Conservation (phyloP, 2,329 filamentous ascomycete genomes). For the Ceratocystis ficicola region DNA sequence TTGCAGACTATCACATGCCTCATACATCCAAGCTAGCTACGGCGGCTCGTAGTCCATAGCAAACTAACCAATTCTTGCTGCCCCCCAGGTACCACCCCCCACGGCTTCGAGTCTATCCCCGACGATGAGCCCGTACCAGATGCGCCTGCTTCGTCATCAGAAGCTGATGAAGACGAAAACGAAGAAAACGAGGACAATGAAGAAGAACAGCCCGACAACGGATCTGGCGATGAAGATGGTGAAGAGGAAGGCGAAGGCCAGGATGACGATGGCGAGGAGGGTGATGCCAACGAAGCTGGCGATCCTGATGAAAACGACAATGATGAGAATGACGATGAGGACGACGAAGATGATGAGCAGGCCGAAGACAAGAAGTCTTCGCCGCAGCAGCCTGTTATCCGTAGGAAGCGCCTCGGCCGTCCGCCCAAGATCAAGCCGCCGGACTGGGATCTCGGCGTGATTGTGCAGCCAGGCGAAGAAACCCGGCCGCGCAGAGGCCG, state of each 20-base stretch:
- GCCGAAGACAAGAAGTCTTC: slow-evolving; percentile 33
- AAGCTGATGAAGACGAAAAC: slow-evolving; percentile 22
- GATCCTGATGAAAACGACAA: slow-evolving; percentile 41
- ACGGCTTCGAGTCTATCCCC: slow-evolving; percentile 31
- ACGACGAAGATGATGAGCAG: slow-evolving; percentile 31
- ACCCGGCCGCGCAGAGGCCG: slow-evolving; percentile 54
- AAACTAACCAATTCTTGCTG: not conserved
- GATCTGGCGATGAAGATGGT: slow-evolving; percentile 15
- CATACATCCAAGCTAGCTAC: not conserved
- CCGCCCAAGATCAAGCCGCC: slow-evolving; percentile 75
- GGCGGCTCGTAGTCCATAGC: too few species aligned
- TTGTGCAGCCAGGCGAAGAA: slow-evolving; percentile 37
- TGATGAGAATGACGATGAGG: slow-evolving; percentile 31
- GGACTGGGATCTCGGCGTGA: slow-evolving; percentile 58
- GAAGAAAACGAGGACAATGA: slow-evolving; percentile 5
- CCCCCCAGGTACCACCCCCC: slow-evolving; percentile 33
- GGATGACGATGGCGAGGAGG: slow-evolving; percentile 21
- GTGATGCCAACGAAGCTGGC: slow-evolving; percentile 26
- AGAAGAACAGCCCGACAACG: slow-evolving; percentile 12
- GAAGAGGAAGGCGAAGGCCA: slow-evolving; percentile 19
- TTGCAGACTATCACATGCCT: not conserved
- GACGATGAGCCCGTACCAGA: slow-evolving; percentile 34
- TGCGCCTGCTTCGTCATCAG: slow-evolving; percentile 26
- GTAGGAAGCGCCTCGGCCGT: slow-evolving; percentile 68
- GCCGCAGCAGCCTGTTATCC: slow-evolving; percentile 46